A percentile compares a stretch with the other conserved stretches of the same genome.
Evolutionary conservation across 306 rosid species (phyloP).

Genomic region (Hippophae rhamnoides): DNA sequence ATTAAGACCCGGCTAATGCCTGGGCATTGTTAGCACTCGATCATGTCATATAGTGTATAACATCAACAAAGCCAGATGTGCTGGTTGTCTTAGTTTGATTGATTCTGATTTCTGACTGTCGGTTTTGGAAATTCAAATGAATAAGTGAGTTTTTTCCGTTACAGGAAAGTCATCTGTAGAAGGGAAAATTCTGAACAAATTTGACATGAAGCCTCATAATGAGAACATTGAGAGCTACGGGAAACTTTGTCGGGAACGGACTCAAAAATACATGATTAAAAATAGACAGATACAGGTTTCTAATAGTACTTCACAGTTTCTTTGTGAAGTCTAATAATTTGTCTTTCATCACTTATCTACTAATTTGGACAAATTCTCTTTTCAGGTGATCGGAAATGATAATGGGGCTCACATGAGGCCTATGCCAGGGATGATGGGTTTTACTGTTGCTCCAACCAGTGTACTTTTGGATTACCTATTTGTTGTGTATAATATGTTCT

Average conservation of each 20-base stretch:
- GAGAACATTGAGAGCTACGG: conserved; percentile 68
- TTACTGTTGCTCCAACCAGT: conserved; percentile 35
- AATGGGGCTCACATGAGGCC: conserved; percentile 75
- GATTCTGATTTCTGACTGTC: background rate
- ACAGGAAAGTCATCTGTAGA: conserved; percentile 66
- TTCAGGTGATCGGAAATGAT: conserved; percentile 67
- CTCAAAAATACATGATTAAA: conserved; percentile 54
- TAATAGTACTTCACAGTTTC: conserved; percentile 10
- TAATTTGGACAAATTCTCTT: conserved; percentile 19
- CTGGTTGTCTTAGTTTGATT: background rate
- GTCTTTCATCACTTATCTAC: conserved; percentile 4
- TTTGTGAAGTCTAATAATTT: background rate
- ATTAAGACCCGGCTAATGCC: background rate
- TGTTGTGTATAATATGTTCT: conserved; percentile 2
- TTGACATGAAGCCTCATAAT: conserved; percentile 77
- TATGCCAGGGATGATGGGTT: conserved; percentile 60
- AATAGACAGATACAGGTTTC: conserved; percentile 81
- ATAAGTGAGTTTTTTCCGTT: conserved; percentile 14
- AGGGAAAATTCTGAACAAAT: conserved; percentile 62
- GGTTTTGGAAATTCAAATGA: conserved; percentile 16
- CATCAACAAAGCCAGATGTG: background rate
- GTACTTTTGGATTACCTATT: conserved; percentile 30
- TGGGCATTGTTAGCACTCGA: too few species aligned
- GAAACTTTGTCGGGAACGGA: conserved; percentile 82
- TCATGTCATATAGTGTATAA: too few species aligned